Evolutionary conservation across 768 basidiomycete species (phyloP).

Genomic region (Pilatotrama ljubarskyi): DNA sequence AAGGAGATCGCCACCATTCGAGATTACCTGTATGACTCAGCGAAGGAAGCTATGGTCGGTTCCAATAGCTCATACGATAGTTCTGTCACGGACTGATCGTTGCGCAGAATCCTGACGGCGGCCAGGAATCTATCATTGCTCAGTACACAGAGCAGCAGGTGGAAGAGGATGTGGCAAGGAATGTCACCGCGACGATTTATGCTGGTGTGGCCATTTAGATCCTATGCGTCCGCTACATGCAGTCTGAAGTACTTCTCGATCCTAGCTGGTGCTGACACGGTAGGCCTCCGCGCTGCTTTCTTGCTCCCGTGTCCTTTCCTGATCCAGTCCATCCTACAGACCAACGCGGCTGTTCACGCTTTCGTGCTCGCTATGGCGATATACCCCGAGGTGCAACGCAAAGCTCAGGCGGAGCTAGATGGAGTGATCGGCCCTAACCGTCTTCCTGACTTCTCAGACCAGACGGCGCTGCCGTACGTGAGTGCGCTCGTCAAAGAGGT

Average conservation of each 20-base stretch:
- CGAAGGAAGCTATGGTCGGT: constrained; percentile 55
- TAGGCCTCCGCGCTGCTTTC: not conserved
- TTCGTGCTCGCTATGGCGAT: constrained; percentile 32
- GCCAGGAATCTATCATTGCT: constrained; percentile 8
- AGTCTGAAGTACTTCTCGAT: not conserved
- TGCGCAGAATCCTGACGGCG: not conserved
- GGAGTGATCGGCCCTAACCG: constrained; percentile 12
- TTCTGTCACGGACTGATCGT: too few relatives aligned
- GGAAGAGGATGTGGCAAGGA: constrained; percentile 5
- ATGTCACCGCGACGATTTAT: constrained; percentile 12
- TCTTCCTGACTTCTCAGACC: constrained; percentile 16
- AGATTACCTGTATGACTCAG: constrained; percentile 59
- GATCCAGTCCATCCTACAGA: constrained; percentile 7
- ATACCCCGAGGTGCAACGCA: constrained; percentile 27
- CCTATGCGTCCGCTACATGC: too few relatives aligned
- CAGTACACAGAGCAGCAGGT: not conserved
- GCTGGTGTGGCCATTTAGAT: not conserved
- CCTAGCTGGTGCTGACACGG: constrained; percentile 7
- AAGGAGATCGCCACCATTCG: constrained; percentile 63
- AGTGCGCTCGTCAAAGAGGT: constrained; percentile 24
- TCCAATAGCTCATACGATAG: not conserved
- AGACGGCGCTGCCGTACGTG: constrained; percentile 21
- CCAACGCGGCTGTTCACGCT: constrained; percentile 13
- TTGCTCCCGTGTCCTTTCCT: not conserved
- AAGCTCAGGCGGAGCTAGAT: constrained; percentile 32